phyloP scores from a whole-genome alignment of 2,329 filamentous ascomycete genomes.

The Monosporascus sp. region DNA sequence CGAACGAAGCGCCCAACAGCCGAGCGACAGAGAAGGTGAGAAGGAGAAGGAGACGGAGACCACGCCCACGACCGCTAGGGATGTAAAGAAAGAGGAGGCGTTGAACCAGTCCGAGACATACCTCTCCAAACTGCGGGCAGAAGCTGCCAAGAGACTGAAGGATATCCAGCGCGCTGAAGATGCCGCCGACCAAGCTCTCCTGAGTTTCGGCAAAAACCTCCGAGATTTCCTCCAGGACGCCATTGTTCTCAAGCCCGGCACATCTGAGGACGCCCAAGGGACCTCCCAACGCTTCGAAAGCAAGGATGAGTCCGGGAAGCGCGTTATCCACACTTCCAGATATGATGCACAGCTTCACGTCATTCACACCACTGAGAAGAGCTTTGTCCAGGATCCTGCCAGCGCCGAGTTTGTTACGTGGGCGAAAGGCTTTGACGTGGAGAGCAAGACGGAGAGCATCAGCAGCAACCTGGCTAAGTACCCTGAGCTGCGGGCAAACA shows the following conservation, averaged over 20 bases:
- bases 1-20: conserved; percentile 16
- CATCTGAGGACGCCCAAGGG: conserved; percentile 42
- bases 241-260: conserved; percentile 76
- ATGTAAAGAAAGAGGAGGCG: conserved; percentile 37
- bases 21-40: not conserved
- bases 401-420: conserved; percentile 71
- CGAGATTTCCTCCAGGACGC: conserved; percentile 87
- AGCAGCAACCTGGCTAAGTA: conserved; percentile 79
- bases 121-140: conserved; percentile 67
- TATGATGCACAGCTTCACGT: conserved; percentile 96
- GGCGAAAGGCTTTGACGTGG: conserved; percentile 69
- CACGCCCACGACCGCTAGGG: conserved; percentile 40
- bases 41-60: conserved; percentile 30
- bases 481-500: conserved; percentile 75
- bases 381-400: conserved; percentile 76
- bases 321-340: conserved; percentile 89
- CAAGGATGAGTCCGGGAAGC: conserved; percentile 82
- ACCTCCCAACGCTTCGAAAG: conserved; percentile 81
- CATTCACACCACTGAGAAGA: conserved; percentile 79
- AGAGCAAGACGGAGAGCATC: conserved; percentile 80
- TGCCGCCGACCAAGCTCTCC: conserved; percentile 87
- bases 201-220: conserved; percentile 87
- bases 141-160: conserved; percentile 78
- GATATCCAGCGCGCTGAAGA: conserved; percentile 91
- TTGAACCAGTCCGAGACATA: conserved; percentile 55